phyloP scores from a whole-genome alignment of 2,329 filamentous ascomycete species.

The Tolypocladium cylindrosporum region DNA sequence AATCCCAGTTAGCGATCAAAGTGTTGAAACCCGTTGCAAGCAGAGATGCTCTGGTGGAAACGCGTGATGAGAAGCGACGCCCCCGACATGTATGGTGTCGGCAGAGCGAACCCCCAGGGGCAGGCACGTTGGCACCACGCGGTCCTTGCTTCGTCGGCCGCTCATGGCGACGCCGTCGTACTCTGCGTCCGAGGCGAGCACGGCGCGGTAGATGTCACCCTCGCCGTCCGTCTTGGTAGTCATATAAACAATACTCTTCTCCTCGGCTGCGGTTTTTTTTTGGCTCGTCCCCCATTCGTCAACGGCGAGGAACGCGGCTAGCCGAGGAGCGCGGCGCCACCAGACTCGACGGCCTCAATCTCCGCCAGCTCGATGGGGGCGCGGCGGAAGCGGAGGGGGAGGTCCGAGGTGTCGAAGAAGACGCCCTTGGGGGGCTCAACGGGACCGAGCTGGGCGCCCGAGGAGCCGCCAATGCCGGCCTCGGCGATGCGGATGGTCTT shows the following conservation, averaged over 20 bases:
- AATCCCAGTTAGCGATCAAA: neutral
- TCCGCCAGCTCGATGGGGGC: slow-evolving; percentile 65
- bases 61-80: neutral
- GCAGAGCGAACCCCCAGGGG: neutral
- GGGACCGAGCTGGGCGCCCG: slow-evolving; percentile 63
- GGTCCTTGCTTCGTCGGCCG: neutral
- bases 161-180: neutral
- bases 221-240: neutral
- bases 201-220: neutral
- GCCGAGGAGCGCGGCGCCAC: slow-evolving; percentile 57
- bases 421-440: slow-evolving; percentile 62
- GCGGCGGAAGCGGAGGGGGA: slow-evolving; percentile 75
- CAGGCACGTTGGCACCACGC: neutral
- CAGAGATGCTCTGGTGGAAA: neutral
- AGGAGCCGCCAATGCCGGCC: slow-evolving; percentile 44
- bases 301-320: slow-evolving; percentile 16
- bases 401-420: slow-evolving; percentile 81
- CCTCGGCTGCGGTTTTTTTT: neutral
- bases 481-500: slow-evolving; percentile 36
- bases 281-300: neutral
- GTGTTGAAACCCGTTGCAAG: neutral
- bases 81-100: neutral
- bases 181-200: neutral
- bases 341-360: slow-evolving; percentile 93
- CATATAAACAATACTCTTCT: neutral